Evolutionary conservation across 306 rosid species (phyloP).

Genomic region (Prosopis cineraria): DNA sequence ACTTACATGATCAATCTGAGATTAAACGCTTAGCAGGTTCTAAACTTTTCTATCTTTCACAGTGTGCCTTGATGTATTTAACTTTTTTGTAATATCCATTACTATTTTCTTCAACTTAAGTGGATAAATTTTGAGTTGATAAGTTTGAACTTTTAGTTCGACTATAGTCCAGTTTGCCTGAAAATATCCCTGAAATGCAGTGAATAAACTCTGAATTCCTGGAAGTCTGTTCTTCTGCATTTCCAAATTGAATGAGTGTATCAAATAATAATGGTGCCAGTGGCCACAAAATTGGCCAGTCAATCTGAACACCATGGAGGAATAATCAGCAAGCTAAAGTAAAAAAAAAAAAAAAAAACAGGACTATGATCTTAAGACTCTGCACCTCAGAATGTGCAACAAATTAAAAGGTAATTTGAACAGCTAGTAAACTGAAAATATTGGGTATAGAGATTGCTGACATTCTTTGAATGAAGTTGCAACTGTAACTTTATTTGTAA

Average conservation of each 20-base stretch:
- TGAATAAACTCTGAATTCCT: background rate
- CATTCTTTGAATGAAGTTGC: background rate
- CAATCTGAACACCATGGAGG: too few species aligned
- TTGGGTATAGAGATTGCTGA: background rate
- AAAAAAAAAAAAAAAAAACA: too few species aligned
- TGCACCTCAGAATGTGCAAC: background rate
- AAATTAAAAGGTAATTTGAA: background rate
- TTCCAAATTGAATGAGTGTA: background rate
- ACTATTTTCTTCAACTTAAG: background rate
- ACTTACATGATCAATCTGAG: conserved; percentile 60
- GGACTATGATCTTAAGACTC: background rate
- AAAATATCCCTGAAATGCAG: background rate
- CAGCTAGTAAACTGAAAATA: background rate
- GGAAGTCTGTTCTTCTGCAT: background rate
- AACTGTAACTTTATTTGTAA: background rate
- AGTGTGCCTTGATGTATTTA: background rate
- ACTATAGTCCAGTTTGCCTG: background rate
- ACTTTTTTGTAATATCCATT: background rate
- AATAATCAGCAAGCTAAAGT: background rate
- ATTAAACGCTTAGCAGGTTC: conserved; percentile 73
- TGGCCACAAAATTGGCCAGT: too few species aligned
- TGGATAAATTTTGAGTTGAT: background rate
- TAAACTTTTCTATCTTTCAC: conserved; percentile 2
- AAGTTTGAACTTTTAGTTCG: conserved; percentile 17
- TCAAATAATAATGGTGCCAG: background rate